Conservation (phyloP, 805 yeast species). For the Sugiyamaella mastotermitis region DNA sequence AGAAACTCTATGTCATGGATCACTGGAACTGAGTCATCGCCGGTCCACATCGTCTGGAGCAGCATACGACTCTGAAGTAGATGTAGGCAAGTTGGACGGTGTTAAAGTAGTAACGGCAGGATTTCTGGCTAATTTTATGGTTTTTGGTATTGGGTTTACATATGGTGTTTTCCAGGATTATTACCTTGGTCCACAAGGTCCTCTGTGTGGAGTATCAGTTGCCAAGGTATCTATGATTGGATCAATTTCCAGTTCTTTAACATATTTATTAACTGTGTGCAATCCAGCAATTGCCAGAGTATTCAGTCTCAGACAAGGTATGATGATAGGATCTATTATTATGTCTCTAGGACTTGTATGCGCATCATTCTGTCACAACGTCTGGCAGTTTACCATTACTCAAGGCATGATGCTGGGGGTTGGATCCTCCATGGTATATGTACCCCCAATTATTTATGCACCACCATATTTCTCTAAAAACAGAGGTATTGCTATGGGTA, state of each 20-base stretch:
- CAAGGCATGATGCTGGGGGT: constrained; percentile 18
- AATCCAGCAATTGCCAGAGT: constrained; percentile 5
- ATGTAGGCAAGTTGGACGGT: too few relatives aligned
- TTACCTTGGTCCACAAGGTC: constrained; percentile 14
- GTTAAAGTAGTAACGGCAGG: constrained; percentile 14
- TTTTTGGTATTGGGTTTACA: constrained; percentile 19
- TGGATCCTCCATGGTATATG: constrained; percentile 16
- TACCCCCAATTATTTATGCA: constrained; percentile 20
- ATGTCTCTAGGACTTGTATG: constrained; percentile 14
- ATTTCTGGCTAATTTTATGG: constrained; percentile 16
- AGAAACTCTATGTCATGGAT: too few relatives aligned
- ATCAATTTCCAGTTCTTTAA: constrained; percentile 16
- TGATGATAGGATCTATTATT: constrained; percentile 11
- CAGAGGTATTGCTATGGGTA: constrained; percentile 24
- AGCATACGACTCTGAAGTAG: too few relatives aligned
- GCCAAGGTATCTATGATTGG: constrained; percentile 18
- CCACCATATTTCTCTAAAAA: constrained; percentile 19
- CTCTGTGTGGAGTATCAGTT: constrained; percentile 8
- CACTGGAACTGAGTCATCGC: too few relatives aligned
- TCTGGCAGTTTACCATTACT: constrained; percentile 19
- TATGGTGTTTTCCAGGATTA: constrained; percentile 21
- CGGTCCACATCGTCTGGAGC: too few relatives aligned
- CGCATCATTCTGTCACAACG: constrained; percentile 6
- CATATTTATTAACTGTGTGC: constrained; percentile 13
- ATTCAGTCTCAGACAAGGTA: constrained; percentile 5